Evolutionary conservation across 2,329 filamentous ascomycete species (phyloP).

Genomic region (Monosporascus sp.): DNA sequence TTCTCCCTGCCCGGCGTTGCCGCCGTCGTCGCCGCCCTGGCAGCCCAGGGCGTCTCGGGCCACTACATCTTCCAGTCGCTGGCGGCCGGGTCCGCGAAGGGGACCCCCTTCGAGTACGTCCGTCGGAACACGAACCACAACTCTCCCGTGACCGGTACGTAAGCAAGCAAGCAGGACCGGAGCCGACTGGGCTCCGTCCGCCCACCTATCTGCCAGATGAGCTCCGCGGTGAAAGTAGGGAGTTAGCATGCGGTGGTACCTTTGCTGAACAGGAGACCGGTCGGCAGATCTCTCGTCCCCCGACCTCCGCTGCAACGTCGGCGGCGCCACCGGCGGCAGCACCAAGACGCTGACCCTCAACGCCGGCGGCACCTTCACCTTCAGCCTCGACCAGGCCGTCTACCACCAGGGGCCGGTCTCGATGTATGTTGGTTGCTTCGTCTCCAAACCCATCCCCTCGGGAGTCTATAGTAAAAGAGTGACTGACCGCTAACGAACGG

Average conservation of each 20-base stretch:
- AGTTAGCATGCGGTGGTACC: too few species aligned
- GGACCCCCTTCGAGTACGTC: constrained; percentile 31
- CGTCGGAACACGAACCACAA: constrained; percentile 44
- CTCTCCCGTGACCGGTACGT: constrained; percentile 36
- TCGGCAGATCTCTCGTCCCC: constrained; percentile 30
- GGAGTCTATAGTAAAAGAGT: not conserved
- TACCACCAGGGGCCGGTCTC: constrained; percentile 38
- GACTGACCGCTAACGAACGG: not conserved
- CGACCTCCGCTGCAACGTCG: constrained; percentile 38
- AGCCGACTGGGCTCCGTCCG: not conserved
- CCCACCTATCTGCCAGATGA: not conserved
- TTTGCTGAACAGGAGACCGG: too few species aligned
- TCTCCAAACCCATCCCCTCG: constrained; percentile 2
- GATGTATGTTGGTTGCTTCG: constrained; percentile 12
- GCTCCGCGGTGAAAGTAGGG: not conserved
- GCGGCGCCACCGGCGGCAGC: constrained; percentile 27
- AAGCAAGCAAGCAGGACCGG: too few species aligned
- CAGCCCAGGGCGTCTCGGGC: constrained; percentile 27
- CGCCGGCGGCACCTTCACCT: constrained; percentile 36
- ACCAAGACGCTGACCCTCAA: constrained; percentile 30
- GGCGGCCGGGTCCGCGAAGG: constrained; percentile 27
- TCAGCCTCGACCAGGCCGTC: constrained; percentile 32
- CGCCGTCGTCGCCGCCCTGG: constrained; percentile 25
- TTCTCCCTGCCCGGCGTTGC: constrained; percentile 15
- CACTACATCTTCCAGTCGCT: constrained; percentile 39